Percentiles rank a stretch among this genome's conserved stretches.
phyloP scores from a whole-genome alignment of 139 green algal species.

The Chlamydomonas urium region DNA sequence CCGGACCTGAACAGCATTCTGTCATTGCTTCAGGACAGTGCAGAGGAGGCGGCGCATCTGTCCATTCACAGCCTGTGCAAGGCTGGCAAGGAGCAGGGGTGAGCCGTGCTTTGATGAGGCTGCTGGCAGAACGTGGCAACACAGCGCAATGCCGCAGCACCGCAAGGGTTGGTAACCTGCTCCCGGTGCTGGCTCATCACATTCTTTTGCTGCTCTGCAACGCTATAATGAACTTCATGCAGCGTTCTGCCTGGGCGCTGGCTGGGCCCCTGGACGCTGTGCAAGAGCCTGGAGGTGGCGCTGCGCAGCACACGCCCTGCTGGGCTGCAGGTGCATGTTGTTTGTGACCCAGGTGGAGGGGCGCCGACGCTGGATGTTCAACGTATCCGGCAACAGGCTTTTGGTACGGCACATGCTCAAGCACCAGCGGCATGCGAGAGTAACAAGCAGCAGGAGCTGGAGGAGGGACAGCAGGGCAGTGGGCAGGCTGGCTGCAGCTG shows the following conservation, averaged over 20 bases:
- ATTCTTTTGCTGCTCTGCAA: background rate
- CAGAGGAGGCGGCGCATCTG: background rate
- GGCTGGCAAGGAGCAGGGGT: conserved; percentile 56
- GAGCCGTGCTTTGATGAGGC: conserved; percentile 12
- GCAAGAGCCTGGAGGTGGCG: conserved; percentile 57
- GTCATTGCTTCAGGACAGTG: background rate
- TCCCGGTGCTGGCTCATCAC: background rate
- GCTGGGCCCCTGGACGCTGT: conserved; percentile 86
- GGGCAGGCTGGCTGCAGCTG: too few species aligned
- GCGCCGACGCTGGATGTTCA: conserved; percentile 56
- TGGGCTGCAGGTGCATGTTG: conserved; percentile 7
- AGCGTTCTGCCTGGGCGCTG: conserved; percentile 78
- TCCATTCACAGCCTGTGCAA: conserved; percentile 6
- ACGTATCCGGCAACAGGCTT: background rate
- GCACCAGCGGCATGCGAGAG: background rate
- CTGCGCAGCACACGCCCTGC: background rate
- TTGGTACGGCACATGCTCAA: background rate
- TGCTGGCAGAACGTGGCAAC: background rate
- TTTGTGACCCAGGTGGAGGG: conserved; percentile 66
- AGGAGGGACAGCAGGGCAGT: background rate
- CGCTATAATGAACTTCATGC: conserved; percentile 7
- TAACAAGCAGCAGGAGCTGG: conserved; percentile 1
- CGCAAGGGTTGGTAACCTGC: background rate
- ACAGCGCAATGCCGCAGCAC: background rate
- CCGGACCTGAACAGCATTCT: background rate